phyloP scores from a whole-genome alignment of 2,329 filamentous ascomycete species.

The Coccinonectria pachysandricola region DNA sequence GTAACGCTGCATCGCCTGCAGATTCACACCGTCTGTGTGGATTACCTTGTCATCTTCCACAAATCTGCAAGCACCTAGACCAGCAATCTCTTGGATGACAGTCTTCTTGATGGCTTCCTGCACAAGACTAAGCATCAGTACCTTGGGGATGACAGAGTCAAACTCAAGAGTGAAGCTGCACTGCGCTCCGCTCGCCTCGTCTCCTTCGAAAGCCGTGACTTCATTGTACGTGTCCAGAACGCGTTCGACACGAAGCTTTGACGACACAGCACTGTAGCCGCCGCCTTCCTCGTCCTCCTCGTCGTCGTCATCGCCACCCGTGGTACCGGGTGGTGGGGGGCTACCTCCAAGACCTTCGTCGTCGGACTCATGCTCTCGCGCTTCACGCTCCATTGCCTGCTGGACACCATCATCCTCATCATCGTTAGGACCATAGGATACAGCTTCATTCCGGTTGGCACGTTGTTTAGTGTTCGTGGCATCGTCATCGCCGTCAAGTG shows the following conservation, averaged over 20 bases:
- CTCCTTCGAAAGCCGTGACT: slow-evolving; percentile 69
- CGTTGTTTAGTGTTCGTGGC: slow-evolving; percentile 64
- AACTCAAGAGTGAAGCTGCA: slow-evolving; percentile 81
- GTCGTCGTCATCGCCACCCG: slow-evolving; percentile 27
- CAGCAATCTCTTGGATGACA: slow-evolving; percentile 77
- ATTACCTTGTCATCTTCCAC: slow-evolving; percentile 50
- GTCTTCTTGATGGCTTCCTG: slow-evolving; percentile 69
- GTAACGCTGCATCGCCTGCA: slow-evolving; percentile 83
- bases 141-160: slow-evolving; percentile 68
- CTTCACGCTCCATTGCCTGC: slow-evolving; percentile 49
- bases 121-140: slow-evolving; percentile 85
- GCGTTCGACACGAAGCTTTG: slow-evolving; percentile 47
- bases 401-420: slow-evolving; percentile 78
- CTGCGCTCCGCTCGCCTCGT: slow-evolving; percentile 61
- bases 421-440: slow-evolving; percentile 87
- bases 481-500: slow-evolving; percentile 62
- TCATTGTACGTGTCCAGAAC: slow-evolving; percentile 55
- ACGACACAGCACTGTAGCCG: slow-evolving; percentile 28
- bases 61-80: slow-evolving; percentile 60
- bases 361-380: slow-evolving; percentile 44
- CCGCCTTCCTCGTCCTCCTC: slow-evolving; percentile 29
- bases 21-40: slow-evolving; percentile 75
- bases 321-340: slow-evolving; percentile 24
- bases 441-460: slow-evolving; percentile 67
- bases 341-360: slow-evolving; percentile 45